phyloP scores from a whole-genome alignment of 768 basidiomycete species.

The Multifurca ochricompacta region DNA sequence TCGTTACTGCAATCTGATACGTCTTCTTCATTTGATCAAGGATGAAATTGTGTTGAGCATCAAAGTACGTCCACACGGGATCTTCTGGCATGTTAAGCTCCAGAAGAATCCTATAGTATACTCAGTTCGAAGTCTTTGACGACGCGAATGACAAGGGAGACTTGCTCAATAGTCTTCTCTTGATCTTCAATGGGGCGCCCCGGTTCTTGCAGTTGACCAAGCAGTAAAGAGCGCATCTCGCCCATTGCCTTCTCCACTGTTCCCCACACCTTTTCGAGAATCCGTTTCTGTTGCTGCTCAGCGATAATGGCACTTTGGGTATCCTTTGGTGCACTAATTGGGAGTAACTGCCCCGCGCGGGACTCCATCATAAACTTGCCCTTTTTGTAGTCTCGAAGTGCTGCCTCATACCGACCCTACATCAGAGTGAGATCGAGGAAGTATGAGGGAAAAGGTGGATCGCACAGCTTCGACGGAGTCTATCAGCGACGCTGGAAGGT shows the following conservation, averaged over 20 bases:
- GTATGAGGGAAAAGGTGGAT: slow-evolving; percentile 11
- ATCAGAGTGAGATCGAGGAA: neutral
- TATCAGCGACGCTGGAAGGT: slow-evolving; percentile 83
- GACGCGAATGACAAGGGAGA: slow-evolving; percentile 5
- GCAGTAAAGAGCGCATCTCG: slow-evolving; percentile 76
- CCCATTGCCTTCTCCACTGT: slow-evolving; percentile 92
- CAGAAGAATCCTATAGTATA: slow-evolving; percentile 61
- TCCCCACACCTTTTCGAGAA: slow-evolving; percentile 93
- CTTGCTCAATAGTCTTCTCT: slow-evolving; percentile 93
- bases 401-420: slow-evolving; percentile 89
- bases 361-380: slow-evolving; percentile 87
- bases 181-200: slow-evolving; percentile 83
- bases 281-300: slow-evolving; percentile 79
- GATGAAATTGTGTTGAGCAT: slow-evolving; percentile 85
- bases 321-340: slow-evolving; percentile 57
- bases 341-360: slow-evolving; percentile 78
- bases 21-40: slow-evolving; percentile 64
- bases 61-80: slow-evolving; percentile 93
- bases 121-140: neutral
- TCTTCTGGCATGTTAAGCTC: slow-evolving; percentile 85
- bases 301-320: slow-evolving; percentile 39
- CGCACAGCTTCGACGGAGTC: slow-evolving; percentile 85
- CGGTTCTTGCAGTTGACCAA: slow-evolving; percentile 75
- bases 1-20: slow-evolving; percentile 44
- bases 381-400: slow-evolving; percentile 94